These are phyloP conservation scores for Penicillium bialowiezense DNA, from an alignment of 495 filamentous ascomycete species.

Conservation along the genomic window DNA sequence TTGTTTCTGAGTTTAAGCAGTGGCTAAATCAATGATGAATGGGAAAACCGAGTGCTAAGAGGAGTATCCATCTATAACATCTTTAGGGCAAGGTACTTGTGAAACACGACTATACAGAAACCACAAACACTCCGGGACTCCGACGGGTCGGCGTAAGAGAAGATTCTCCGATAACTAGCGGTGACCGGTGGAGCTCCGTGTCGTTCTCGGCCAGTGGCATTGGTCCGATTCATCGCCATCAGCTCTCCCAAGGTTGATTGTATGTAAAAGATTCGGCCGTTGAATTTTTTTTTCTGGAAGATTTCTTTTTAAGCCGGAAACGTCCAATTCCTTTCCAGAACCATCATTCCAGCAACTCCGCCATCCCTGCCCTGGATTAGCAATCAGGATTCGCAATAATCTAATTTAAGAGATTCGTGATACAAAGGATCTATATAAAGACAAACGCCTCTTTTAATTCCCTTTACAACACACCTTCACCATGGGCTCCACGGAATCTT, in stretches of 20 bases:
- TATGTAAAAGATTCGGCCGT: neutral
- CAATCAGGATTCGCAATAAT: slow-evolving; percentile 7
- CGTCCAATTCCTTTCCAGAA: slow-evolving; percentile 1
- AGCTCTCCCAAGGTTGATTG: neutral
- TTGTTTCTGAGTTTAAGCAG: too few species aligned
- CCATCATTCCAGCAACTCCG: neutral
- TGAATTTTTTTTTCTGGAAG: neutral
- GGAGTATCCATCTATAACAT: too few species aligned
- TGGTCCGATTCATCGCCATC: slow-evolving; percentile 15
- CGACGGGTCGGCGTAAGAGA: slow-evolving; percentile 17
- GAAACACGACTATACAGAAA: too few species aligned
- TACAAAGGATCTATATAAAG: slow-evolving; percentile 21
- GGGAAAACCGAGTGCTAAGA: too few species aligned
- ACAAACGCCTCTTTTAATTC: neutral
- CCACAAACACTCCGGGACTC: slow-evolving; percentile 17
- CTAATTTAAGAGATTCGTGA: neutral
- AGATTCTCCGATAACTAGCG: slow-evolving; percentile 15
- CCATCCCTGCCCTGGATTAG: slow-evolving; percentile 7
- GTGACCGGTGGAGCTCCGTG: slow-evolving; percentile 19
- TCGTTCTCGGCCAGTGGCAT: slow-evolving; percentile 15
- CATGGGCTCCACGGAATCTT: slow-evolving; percentile 31
- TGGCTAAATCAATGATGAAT: too few species aligned
- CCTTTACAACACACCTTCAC: slow-evolving; percentile 8
- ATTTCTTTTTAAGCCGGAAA: neutral
- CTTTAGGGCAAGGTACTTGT: too few species aligned